Evolutionary conservation across 495 filamentous ascomycete species (phyloP).

Genomic region (Cetradonia linearis): DNA sequence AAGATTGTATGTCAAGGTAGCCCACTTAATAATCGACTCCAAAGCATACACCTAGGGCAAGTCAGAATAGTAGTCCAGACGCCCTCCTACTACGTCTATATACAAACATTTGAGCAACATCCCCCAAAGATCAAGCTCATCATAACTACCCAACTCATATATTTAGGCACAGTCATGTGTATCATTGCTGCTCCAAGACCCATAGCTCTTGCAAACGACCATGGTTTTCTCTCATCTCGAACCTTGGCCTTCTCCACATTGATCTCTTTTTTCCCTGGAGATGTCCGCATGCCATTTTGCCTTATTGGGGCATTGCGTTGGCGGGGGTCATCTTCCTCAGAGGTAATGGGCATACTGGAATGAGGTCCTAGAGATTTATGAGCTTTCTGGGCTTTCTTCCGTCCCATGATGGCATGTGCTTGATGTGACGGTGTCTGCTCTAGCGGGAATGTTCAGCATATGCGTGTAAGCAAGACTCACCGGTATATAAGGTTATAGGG

Average conservation of each 20-base stretch:
- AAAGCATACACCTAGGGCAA: conserved; percentile 71
- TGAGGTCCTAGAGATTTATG: background rate
- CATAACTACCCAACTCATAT: conserved; percentile 60
- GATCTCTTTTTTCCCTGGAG: conserved; percentile 27
- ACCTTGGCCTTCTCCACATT: conserved; percentile 20
- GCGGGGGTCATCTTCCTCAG: conserved; percentile 8
- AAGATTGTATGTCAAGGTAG: conserved; percentile 7
- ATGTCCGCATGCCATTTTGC: conserved; percentile 16
- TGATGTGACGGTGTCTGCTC: background rate
- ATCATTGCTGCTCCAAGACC: conserved; percentile 31
- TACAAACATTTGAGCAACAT: conserved; percentile 87
- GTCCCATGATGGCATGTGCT: background rate
- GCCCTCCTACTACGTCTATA: conserved; percentile 15
- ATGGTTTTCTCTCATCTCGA: conserved; percentile 4
- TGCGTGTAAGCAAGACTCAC: background rate
- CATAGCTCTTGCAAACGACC: conserved; percentile 19
- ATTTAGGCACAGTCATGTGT: conserved; percentile 50
- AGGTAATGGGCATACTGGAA: background rate
- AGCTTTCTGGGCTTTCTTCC: background rate
- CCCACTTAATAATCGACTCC: conserved; percentile 90
- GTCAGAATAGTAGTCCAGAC: conserved; percentile 22
- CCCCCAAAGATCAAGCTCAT: conserved; percentile 89
- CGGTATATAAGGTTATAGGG: background rate
- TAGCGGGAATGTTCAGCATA: background rate
- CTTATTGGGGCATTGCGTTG: conserved; percentile 9